Evolutionary conservation across 495 filamentous ascomycete species (phyloP).

Genomic region (Baudoinia panamericana): DNA sequence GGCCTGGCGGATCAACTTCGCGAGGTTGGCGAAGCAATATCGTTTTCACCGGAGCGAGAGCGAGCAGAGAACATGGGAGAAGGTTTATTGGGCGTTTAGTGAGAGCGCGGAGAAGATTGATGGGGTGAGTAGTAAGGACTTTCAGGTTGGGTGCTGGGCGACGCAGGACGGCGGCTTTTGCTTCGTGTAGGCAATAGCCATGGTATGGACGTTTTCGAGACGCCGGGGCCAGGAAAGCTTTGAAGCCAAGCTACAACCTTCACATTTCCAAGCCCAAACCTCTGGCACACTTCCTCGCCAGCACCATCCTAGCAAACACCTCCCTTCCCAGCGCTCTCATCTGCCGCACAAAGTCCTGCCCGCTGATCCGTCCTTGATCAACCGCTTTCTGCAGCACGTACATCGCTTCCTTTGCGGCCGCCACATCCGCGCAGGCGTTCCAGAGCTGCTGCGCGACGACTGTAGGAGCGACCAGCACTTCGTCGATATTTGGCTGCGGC

Average conservation of each 20-base stretch:
- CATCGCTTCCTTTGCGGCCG: conserved; percentile 68
- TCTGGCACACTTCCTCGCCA: conserved; percentile 73
- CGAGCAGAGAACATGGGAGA: conserved; percentile 6
- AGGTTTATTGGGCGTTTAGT: conserved; percentile 5
- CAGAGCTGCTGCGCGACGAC: conserved; percentile 90
- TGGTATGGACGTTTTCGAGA: too few species aligned
- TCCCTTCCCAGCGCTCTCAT: conserved; percentile 75
- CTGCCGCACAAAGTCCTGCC: conserved; percentile 73
- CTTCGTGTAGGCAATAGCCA: neutral
- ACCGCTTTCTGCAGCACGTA: conserved; percentile 73
- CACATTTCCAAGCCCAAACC: conserved; percentile 77
- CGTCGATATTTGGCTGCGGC: conserved; percentile 58
- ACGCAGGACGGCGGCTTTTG: neutral
- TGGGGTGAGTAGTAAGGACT: conserved; percentile 3
- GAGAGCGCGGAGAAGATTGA: conserved; percentile 6
- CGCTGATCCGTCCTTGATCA: conserved; percentile 64
- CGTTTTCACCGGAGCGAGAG: conserved; percentile 3
- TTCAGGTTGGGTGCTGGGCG: conserved; percentile 1
- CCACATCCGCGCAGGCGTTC: conserved; percentile 71
- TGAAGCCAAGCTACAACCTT: too few species aligned
- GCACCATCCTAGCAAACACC: conserved; percentile 77
- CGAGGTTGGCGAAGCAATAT: conserved; percentile 4
- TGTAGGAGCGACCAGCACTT: conserved; percentile 82
- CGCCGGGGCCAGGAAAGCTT: too few species aligned
- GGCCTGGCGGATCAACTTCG: neutral